Evolutionary conservation across 139 green algal species (phyloP), one percentile per base, ranked within the genome.

Genomic region (Desmodesmus armatus): DNA sequence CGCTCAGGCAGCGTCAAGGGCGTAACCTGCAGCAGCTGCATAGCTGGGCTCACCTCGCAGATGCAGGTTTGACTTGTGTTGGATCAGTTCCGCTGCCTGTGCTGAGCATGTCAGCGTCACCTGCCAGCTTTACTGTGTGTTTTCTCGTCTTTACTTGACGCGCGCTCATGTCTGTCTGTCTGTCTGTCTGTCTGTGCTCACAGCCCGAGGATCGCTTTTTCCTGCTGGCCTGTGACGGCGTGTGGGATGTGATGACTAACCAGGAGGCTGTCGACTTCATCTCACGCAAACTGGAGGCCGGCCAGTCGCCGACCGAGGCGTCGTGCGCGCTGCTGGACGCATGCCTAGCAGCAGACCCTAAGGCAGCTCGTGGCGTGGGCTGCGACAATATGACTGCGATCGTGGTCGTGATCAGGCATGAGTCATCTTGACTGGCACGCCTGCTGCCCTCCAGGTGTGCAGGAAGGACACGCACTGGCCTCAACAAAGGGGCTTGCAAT

Each of bases 181-280:
- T n/a, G n/a, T 21, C 53, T 21, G 53, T 21, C 53, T 21, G 17
- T n/a, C n/a, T n/a, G n/a, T n/a, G n/a, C n/a, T n/a, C n/a, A n/a
- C 31, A 78, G 3, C 63, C 87, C 1, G 90, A 95, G 21, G 97
- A 99, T 88, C 71, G 82, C 15, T 99, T 99, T 82, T 93, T 99
- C n/a, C 63, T 99, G 37, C 89, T 99, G 49, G 96, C 96, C 5
- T 99, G 95, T 85, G 96, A 99, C 66, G 96, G 96, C 31, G 93
- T 99, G 29, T 99, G 96, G 96, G 95, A 98, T 65, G 96, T 98
- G 0, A 95, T 98, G 93, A 91, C 80, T 66, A 98, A 97, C 80
- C 93, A 95, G 85, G 89, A 98, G 62, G 95, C 91, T 27, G 90
- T 98, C 35, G 91, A 97, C 43, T 99, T 98, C 84, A 92, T 99